Conservation (phyloP, 805 yeast genomes). For the Saccharomycopsis selenospora region DNA sequence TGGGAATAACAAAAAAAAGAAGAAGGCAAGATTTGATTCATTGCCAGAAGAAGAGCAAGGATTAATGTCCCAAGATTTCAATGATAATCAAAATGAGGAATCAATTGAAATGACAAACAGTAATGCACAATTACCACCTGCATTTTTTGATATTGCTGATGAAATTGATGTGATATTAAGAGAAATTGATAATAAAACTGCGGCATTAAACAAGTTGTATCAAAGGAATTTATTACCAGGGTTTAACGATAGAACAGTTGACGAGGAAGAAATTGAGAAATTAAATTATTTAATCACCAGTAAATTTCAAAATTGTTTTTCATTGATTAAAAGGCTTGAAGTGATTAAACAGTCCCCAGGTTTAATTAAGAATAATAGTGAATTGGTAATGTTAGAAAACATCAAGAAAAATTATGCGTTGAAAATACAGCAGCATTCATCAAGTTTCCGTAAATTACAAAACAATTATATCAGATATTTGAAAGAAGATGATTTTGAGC, state of each 20-base stretch:
- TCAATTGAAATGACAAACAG: conserved; percentile 55
- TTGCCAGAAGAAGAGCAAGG: conserved; percentile 52
- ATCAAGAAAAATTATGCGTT: conserved; percentile 80
- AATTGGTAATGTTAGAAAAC: conserved; percentile 64
- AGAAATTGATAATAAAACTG: conserved; percentile 47
- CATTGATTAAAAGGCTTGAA: conserved; percentile 61
- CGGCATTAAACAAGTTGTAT: conserved; percentile 60
- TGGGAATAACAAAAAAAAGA: conserved; percentile 7
- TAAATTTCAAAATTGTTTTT: conserved; percentile 71
- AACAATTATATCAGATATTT: conserved; percentile 80
- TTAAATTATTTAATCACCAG: conserved; percentile 69
- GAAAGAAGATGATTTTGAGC: conserved; percentile 67
- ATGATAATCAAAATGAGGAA: conserved; percentile 24
- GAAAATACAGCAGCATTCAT: conserved; percentile 70
- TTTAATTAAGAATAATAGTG: conserved; percentile 32
- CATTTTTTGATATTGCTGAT: conserved; percentile 63
- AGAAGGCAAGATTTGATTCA: conserved; percentile 29
- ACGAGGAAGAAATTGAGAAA: conserved; percentile 73
- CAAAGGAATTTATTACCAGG: conserved; percentile 82
- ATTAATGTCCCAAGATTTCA: conserved; percentile 32
- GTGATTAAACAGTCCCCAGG: conserved; percentile 32
- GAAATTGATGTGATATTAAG: conserved; percentile 60
- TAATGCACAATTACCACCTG: conserved; percentile 49
- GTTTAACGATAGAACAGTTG: conserved; percentile 68
- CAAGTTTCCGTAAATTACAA: conserved; percentile 78